Evolutionary conservation across 1,284 basidiomycete species (phyloP).

Genomic region (Rhodotorula sp.): DNA sequence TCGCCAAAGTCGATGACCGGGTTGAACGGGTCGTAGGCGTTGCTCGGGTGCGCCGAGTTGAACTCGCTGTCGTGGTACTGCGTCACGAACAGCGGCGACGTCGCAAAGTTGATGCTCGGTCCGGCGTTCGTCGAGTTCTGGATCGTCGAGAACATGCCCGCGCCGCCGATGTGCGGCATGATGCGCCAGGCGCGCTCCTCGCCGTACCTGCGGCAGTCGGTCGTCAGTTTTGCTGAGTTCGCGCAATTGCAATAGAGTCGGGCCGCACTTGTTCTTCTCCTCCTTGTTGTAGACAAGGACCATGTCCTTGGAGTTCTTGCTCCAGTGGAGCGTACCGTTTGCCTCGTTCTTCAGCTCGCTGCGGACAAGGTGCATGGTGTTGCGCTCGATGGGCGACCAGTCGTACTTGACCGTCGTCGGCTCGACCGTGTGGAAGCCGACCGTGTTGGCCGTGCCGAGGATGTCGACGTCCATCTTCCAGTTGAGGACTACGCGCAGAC

Average conservation of each 20-base stretch:
- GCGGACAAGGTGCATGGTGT: conserved; percentile 51
- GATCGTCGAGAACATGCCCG: conserved; percentile 46
- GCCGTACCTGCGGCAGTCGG: conserved; percentile 29
- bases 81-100: conserved; percentile 45
- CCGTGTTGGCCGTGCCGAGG: conserved; percentile 46
- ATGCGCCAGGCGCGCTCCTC: conserved; percentile 50
- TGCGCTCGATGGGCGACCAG: conserved; percentile 46
- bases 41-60: conserved; percentile 12
- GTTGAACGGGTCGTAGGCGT: conserved; percentile 31
- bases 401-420: conserved; percentile 44
- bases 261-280: conserved; percentile 52
- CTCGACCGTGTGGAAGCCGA: conserved; percentile 47
- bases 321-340: conserved; percentile 58
- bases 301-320: conserved; percentile 58
- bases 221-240: too few species aligned
- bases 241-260: too few species aligned
- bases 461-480: conserved; percentile 47
- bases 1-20: conserved; percentile 47
- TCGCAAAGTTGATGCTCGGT: conserved; percentile 46
- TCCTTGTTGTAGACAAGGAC: conserved; percentile 65
- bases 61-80: conserved; percentile 41
- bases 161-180: conserved; percentile 42
- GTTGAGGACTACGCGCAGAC: too few species aligned
- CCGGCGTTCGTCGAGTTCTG: conserved; percentile 48
- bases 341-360: conserved; percentile 61